Evolutionary conservation across 1,139 yeast species (phyloP), one percentile per base, ranked within the genome.

Genomic region (Yamadazyma dushanensis): DNA sequence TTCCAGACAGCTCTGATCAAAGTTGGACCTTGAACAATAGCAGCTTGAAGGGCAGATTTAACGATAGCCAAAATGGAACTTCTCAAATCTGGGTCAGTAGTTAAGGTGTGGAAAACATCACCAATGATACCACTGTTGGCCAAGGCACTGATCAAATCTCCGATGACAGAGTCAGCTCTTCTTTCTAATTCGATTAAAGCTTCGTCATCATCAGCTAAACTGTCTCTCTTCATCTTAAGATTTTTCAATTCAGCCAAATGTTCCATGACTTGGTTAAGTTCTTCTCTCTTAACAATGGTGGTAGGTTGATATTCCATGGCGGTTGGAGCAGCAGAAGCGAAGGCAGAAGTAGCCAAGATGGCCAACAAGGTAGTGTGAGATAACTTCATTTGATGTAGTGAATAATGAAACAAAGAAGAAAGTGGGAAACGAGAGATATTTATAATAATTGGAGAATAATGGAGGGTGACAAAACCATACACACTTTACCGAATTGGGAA

Each of bases 1-100:
- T 67, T 55, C 66, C 64, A 69, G 44, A 70, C 47, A 41, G 73
- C 75, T 43, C 56, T 51, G 46, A 70, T 54, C 51, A 70, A 69
- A 38, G 68, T 57, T 38, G 74, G 72, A 43, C 69, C 76, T 45
- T 67, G 63, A 32, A 63, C 67, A 45, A 69, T 37, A 34, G 66
- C 66, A 35, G 64, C 59, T 44, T 56, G 54, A 38, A 69, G 37
- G 31, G 71, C 60, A 28, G 61, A 39, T 55, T 66, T 59, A 43
- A 60, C 51, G 38, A 68, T 56, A 27, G 50, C 39, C 27, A 43
- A 41, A 22, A 70, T 38, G 29, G 66, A 51, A 32, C 54, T 28
- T 36, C 45, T 53, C 40, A 70, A 56, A 16, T 51, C 54, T 18
- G 55, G 37, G 47, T 65, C 61, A 38, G 56, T 53, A 42, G 73